Evolutionary conservation across 768 basidiomycete species (phyloP).

Genomic region (Pulveroboletus frians): DNA sequence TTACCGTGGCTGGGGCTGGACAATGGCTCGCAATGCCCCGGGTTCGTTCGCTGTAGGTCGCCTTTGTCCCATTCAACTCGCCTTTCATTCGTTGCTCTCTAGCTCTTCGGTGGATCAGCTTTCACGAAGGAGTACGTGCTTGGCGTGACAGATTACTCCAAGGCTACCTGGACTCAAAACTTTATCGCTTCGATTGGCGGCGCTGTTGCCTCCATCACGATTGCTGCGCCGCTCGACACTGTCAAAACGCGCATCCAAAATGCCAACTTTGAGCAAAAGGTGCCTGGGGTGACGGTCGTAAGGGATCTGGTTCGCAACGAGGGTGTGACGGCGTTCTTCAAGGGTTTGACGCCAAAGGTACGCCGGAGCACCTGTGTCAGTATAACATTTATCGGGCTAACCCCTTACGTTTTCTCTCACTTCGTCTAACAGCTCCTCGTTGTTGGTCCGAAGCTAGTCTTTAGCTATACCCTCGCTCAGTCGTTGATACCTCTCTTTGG

Average conservation of each 20-base stretch:
- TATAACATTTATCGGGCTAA: background rate
- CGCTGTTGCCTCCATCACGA: constrained; percentile 90
- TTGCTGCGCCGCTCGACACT: constrained; percentile 92
- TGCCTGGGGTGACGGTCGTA: constrained; percentile 73
- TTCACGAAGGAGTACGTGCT: constrained; percentile 91
- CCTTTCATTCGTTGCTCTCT: background rate
- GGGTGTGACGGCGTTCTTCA: constrained; percentile 83
- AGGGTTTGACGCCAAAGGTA: constrained; percentile 96
- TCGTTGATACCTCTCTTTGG: constrained; percentile 90
- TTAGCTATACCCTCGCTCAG: constrained; percentile 96
- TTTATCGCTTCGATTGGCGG: constrained; percentile 93
- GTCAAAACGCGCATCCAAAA: constrained; percentile 99
- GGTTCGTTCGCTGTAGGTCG: constrained; percentile 84
- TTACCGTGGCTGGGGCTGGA: constrained; percentile 99
- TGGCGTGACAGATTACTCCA: constrained; percentile 82
- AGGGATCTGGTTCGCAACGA: constrained; percentile 85
- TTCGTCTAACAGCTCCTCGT: constrained; percentile 67
- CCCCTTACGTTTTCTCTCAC: constrained; percentile 1
- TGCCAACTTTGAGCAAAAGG: constrained; percentile 90
- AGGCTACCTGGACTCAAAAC: constrained; percentile 97
- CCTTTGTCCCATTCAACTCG: background rate
- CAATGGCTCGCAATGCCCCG: constrained; percentile 95
- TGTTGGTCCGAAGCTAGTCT: constrained; percentile 96
- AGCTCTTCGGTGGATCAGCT: constrained; percentile 98
- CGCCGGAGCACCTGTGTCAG: constrained; percentile 11